Conservation (phyloP, 1,284 basidiomycete genomes). For the Heterobasidion occidentale region DNA sequence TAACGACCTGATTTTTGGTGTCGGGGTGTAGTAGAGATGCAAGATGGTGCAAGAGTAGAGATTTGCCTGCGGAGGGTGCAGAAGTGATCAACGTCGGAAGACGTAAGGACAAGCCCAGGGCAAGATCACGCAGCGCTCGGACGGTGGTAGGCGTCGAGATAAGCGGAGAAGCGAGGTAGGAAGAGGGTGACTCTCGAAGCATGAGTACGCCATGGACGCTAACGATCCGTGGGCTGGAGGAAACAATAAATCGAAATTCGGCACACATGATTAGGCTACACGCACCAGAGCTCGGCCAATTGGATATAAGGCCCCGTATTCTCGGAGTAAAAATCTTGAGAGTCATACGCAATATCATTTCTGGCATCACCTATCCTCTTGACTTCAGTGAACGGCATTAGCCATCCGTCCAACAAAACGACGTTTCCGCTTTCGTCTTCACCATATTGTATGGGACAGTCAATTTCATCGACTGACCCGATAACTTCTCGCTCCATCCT, state of each 20-base stretch:
- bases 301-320: slow-evolving; percentile 33
- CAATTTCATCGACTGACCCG: slow-evolving; percentile 44
- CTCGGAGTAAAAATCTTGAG: slow-evolving; percentile 38
- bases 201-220: slow-evolving; percentile 64
- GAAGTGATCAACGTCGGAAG: slow-evolving; percentile 84
- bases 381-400: slow-evolving; percentile 64
- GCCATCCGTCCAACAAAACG: slow-evolving; percentile 64
- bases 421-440: slow-evolving; percentile 33
- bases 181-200: slow-evolving; percentile 24
- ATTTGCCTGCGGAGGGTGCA: slow-evolving; percentile 87
- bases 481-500: slow-evolving; percentile 55
- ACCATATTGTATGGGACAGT: slow-evolving; percentile 51
- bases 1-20: slow-evolving; percentile 58
- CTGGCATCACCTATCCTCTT: slow-evolving; percentile 50
- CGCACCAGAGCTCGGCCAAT: slow-evolving; percentile 46
- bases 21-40: slow-evolving; percentile 56
- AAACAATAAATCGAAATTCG: slow-evolving; percentile 14
- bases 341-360: slow-evolving; percentile 33
- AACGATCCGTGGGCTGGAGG: slow-evolving; percentile 40
- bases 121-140: slow-evolving; percentile 54
- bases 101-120: slow-evolving; percentile 58
- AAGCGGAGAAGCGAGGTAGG: slow-evolving; percentile 29
- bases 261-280: slow-evolving; percentile 12
- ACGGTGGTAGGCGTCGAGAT: slow-evolving; percentile 64
- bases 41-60: slow-evolving; percentile 75